phyloP scores from a whole-genome alignment of 2,329 filamentous ascomycete genomes.

The Colletotrichum sp. region DNA sequence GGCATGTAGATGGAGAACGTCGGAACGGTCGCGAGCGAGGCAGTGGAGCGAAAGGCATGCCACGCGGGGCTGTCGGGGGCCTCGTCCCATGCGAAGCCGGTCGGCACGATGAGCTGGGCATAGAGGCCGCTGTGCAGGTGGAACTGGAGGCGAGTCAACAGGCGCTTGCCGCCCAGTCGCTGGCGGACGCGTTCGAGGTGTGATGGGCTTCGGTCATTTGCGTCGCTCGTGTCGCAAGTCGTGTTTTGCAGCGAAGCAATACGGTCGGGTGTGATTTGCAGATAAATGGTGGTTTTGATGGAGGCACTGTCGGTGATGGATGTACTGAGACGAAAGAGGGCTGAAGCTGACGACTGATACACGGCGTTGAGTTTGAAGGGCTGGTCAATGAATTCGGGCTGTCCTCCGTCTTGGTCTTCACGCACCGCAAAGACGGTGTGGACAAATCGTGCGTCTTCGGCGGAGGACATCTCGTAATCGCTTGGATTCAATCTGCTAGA shows the following conservation, averaged over 20 bases:
- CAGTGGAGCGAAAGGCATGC: not conserved
- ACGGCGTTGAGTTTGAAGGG: not conserved
- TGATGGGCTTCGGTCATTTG: not conserved
- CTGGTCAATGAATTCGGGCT: not conserved
- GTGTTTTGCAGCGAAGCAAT: not conserved
- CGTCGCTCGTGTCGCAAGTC: not conserved
- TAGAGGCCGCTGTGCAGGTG: not conserved
- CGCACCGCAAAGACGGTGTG: not conserved
- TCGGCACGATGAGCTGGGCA: not conserved
- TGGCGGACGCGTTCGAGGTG: not conserved
- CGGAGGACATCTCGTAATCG: not conserved
- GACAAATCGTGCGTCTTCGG: not conserved
- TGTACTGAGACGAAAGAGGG: not conserved
- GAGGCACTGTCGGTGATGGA: not conserved
- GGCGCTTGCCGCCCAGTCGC: not conserved
- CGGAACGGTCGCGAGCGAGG: not conserved
- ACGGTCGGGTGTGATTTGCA: not conserved
- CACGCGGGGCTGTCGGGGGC: not conserved
- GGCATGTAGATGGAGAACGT: not conserved
- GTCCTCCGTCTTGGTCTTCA: not conserved
- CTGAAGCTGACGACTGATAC: not conserved
- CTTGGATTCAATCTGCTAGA: not conserved
- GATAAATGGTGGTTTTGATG: not conserved
- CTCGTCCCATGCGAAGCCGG: not conserved
- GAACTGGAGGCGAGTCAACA: not conserved